Base-by-base conservation (phyloP, 2,329 filamentous ascomycete species). In the Aureobasidium sp. region DNA sequence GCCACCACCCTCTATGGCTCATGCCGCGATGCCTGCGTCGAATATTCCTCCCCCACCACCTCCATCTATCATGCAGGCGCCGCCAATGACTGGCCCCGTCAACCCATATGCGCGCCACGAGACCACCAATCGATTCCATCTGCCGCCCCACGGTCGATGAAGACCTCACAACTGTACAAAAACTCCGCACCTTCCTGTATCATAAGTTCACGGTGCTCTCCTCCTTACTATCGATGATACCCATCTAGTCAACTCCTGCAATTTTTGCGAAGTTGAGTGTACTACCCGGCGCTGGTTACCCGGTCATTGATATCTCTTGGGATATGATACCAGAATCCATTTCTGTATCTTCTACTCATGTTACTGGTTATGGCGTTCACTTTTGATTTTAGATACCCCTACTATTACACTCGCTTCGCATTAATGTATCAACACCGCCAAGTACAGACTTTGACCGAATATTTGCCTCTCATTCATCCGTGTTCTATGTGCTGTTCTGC, bases 81-180 rank as follows among this genome's bases (percentile, higher is more conserved):
- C 67, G 21, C 70, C 69, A 15, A 66, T 68, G 43, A 70, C 69
- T 23, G 70, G 70, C 25, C 70, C 69, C 15, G 68, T 65, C 65
- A 71, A 72, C 59, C 69, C 70, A 9, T 72, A 69, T 54, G 68
- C 60, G 51, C 60, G 57, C 46, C 38, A 51, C 27, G 57, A 60
- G 27, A 8, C 46, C 4, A 51, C n/a, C 19, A 45, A 33, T n/a
- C 35, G 45, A 25, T 33, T 33, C 33, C 13, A 58, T 9, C 15
- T 59, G 55, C 33, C 35, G 45, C 31, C 55, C 50, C 55, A 49
- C 29, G 11, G 55, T 38, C 53, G 53, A 27, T 57, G 21, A 57
- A 27, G 9, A 46, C 19, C 17, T 45, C 33, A 19, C n/a, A 33
- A 10, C n/a, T 57, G 53, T 57, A 45, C 21, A 57, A 57, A 57